Conservation (phyloP, 495 filamentous ascomycete species). For the Chaetomium cochliodes region DNA sequence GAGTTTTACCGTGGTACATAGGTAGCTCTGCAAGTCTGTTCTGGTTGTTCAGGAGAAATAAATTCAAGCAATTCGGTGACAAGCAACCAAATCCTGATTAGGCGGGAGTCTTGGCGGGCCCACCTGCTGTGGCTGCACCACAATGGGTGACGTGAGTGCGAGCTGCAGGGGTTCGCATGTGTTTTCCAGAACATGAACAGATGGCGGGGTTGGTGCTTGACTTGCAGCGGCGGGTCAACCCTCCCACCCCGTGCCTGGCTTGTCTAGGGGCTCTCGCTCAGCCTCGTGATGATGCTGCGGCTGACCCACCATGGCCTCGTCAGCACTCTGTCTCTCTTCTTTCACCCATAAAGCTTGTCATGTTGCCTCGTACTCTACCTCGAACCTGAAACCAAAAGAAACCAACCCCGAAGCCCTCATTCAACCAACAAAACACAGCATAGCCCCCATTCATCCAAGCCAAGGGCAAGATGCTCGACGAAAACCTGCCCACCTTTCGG, state of each 20-base stretch:
- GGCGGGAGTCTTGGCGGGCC: neutral
- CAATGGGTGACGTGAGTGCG: neutral
- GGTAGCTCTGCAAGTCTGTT: neutral
- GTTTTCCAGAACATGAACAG: neutral
- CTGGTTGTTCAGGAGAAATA: neutral
- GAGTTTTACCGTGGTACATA: no score
- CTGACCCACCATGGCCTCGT: conserved; percentile 10
- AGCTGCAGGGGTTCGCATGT: neutral
- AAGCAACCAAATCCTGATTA: neutral
- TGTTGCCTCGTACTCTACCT: neutral
- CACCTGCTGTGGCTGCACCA: conserved; percentile 1
- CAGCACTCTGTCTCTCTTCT: neutral
- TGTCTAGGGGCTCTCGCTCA: neutral
- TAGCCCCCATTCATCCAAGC: neutral
- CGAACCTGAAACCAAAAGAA: neutral
- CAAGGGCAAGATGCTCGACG: conserved; percentile 74
- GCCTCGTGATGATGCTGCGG: conserved; percentile 12
- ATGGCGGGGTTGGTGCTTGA: conserved; percentile 9
- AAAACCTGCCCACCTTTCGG: conserved; percentile 73
- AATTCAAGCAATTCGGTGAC: neutral
- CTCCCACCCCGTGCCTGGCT: neutral
- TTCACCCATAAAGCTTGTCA: neutral
- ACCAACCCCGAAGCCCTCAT: neutral
- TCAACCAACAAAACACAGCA: neutral
- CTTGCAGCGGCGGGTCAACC: neutral